phyloP scores from a whole-genome alignment of 441 rosid species.

The Erodium texanum region DNA sequence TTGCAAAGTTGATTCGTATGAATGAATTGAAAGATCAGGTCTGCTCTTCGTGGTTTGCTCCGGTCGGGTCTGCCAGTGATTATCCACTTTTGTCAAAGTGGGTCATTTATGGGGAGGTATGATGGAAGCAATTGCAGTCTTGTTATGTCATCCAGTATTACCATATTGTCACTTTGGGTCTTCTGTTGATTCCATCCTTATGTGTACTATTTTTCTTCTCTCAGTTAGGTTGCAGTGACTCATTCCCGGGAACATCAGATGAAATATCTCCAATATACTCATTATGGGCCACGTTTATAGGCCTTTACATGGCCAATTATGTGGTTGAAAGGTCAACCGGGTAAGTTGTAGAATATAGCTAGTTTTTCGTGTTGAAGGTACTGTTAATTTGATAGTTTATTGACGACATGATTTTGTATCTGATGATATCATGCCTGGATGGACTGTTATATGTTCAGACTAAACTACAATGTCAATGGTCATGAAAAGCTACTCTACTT shows the following conservation, averaged over 20 bases:
- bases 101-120: slow-evolving; percentile 98
- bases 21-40: slow-evolving; percentile 88
- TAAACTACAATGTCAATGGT: not conserved
- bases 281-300: slow-evolving; percentile 96
- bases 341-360: slow-evolving; percentile 37
- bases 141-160: slow-evolving; percentile 2
- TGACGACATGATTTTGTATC: not conserved
- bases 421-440: slow-evolving; percentile 9
- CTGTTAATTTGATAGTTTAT: slow-evolving; percentile 6
- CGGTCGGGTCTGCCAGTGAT: slow-evolving; percentile 98
- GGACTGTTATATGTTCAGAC: not conserved
- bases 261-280: slow-evolving; percentile 99
- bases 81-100: slow-evolving; percentile 96
- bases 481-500: not conserved
- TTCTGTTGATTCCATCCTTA: slow-evolving; percentile 9
- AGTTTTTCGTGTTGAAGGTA: slow-evolving; percentile 5
- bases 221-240: slow-evolving; percentile 65
- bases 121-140: slow-evolving; percentile 11
- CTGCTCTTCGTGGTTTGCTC: slow-evolving; percentile 99
- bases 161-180: slow-evolving; percentile 10
- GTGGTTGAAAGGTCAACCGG: slow-evolving; percentile 98
- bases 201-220: slow-evolving; percentile 14
- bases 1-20: slow-evolving; percentile 63
- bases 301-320: slow-evolving; percentile 96
- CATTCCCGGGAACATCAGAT: slow-evolving; percentile 69